Evolutionary conservation across 768 basidiomycete species (phyloP).

Genomic region (Suillus subaureus): DNA sequence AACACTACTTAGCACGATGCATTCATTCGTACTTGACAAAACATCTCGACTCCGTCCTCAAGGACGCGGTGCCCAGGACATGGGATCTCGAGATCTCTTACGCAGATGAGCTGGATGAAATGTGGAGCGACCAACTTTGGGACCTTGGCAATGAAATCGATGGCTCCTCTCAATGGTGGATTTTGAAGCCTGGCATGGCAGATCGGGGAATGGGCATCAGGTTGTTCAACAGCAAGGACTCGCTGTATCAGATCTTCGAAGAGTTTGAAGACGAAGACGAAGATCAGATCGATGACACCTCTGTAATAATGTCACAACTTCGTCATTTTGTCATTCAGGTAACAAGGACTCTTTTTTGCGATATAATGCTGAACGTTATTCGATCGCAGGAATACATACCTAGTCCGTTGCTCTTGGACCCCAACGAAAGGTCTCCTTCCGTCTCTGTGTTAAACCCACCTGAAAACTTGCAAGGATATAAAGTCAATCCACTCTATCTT

Average conservation of each 20-base stretch:
- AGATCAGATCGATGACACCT: constrained; percentile 47
- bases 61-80: constrained; percentile 63
- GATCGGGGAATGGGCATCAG: constrained; percentile 95
- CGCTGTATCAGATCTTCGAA: constrained; percentile 74
- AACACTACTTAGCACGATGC: constrained; percentile 84
- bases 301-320: constrained; percentile 82
- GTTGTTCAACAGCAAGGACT: constrained; percentile 78
- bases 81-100: constrained; percentile 87
- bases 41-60: constrained; percentile 58
- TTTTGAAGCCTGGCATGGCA: constrained; percentile 96
- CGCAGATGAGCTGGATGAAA: constrained; percentile 92
- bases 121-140: constrained; percentile 91
- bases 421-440: constrained; percentile 43
- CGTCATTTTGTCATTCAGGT: constrained; percentile 98
- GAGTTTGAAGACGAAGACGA: constrained; percentile 72
- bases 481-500: constrained; percentile 45
- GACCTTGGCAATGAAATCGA: constrained; percentile 73
- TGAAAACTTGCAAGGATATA: constrained; percentile 48
- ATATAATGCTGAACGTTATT: constrained; percentile 10
- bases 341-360: constrained; percentile 8
- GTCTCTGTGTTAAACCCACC: constrained; percentile 24
- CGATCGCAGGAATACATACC: constrained; percentile 77
- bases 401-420: constrained; percentile 78
- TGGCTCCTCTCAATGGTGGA: constrained; percentile 69
- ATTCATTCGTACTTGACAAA: constrained; percentile 76